Evolutionary conservation across 352 stramenopile genomes (phyloP).

Genomic region (Globisporangium nagaii): DNA sequence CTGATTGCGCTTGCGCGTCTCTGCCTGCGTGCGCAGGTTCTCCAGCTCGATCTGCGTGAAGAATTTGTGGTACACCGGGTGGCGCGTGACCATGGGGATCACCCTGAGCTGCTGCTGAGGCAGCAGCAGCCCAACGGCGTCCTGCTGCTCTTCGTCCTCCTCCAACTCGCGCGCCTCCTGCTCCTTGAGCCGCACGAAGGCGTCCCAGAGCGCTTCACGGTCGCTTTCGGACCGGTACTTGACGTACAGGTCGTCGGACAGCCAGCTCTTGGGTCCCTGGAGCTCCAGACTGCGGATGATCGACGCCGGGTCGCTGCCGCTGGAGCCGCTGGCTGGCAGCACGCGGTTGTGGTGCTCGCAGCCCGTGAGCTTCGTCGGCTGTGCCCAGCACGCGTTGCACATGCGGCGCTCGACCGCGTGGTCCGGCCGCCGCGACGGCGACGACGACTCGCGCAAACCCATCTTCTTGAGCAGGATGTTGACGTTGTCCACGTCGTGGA

Average conservation of each 20-base stretch:
- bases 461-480: conserved; percentile 64
- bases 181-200: conserved; percentile 39
- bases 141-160: conserved; percentile 24
- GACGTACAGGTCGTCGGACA: conserved; percentile 70
- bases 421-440: conserved; percentile 35
- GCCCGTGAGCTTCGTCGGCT: conserved; percentile 46
- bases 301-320: not conserved
- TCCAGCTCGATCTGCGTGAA: conserved; percentile 60
- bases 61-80: conserved; percentile 61
- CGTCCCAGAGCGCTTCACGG: conserved; percentile 53
- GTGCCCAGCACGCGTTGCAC: conserved; percentile 76
- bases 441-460: conserved; percentile 38
- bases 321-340: conserved; percentile 15
- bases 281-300: conserved; percentile 32
- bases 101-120: conserved; percentile 22
- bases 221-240: conserved; percentile 78
- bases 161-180: conserved; percentile 22
- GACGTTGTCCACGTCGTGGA: conserved; percentile 73
- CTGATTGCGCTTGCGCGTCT: conserved; percentile 65
- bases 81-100: conserved; percentile 51
- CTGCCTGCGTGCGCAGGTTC: conserved; percentile 55
- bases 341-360: conserved; percentile 58
- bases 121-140: conserved; percentile 22
- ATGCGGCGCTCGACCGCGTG: conserved; percentile 73
- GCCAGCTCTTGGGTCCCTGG: conserved; percentile 75